Evolutionary conservation across 352 stramenopile species (phyloP), one percentile per base, ranked within the genome.

Genomic region (Blastocystis sp.): DNA sequence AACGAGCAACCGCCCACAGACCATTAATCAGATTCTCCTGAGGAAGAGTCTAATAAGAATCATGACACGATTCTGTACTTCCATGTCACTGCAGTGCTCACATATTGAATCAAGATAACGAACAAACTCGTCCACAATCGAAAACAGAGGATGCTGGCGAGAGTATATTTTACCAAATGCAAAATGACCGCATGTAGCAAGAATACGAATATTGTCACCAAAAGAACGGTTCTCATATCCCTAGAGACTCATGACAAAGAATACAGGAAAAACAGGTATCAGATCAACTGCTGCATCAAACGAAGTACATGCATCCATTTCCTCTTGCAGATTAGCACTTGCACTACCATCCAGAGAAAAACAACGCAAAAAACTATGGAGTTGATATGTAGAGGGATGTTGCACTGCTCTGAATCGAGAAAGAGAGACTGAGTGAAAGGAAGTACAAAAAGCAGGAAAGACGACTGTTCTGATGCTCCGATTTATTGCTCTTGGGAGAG

Each of bases 211-310:
- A 41, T 81, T 81, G 3, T 81, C 70, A n/a, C 65, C 70, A 47
- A 81, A 34, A 45, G 70, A 81, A 11, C 70, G 70, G 9, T 62
- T 81, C 11, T 62, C 13, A 41, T 41, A 81, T 37, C 55, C 70
- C 70, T 81, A 63, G 13, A 37, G 39, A 11, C 9, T 81, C 3
- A 65, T 39, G 5, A 63, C 24, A 41, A 16, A 34, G 30, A 34
- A 34, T 0, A 34, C 30, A 34, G 30, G n/a, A 9, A 7, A 7
- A 34, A 81, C 70, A 65, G 53, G 11, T 34, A 81, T 81, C 3
- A 81, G 39, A 50, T 63, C 43, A 81, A 81, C 34, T 20, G 70
- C 70, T n/a, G 9, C 50, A 62, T 81, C 70, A 64, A 81, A 81
- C 50, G 70, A 81, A 41, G 39, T 62, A 81, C 53, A 41, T 8